phyloP scores from a whole-genome alignment of 2,329 filamentous ascomycete genomes.

The Phoma herbarum region DNA sequence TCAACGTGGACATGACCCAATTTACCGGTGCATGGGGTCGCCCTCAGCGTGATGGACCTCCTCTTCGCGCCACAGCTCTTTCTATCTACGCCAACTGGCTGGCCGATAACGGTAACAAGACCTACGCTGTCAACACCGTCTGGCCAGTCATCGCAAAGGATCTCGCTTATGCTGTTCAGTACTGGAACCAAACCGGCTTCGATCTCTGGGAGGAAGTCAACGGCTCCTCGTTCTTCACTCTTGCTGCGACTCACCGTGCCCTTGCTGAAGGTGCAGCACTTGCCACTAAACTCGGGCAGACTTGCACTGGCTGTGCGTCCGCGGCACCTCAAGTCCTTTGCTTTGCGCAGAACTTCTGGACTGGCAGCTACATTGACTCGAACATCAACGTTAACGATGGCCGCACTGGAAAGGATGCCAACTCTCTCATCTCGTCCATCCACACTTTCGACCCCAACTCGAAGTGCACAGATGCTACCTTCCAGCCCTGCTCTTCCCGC shows the following conservation, averaged over 20 bases:
- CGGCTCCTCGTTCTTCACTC: constrained; percentile 82
- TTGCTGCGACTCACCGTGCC: constrained; percentile 73
- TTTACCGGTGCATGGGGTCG: constrained; percentile 78
- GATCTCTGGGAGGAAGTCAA: constrained; percentile 86
- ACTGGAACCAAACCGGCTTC: constrained; percentile 69
- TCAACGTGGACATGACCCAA: constrained; percentile 68
- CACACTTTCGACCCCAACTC: constrained; percentile 72
- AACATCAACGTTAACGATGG: constrained; percentile 70
- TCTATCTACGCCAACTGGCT: constrained; percentile 78
- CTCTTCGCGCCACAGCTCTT: constrained; percentile 77
- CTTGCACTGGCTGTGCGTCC: constrained; percentile 67
- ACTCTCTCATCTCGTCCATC: constrained; percentile 66
- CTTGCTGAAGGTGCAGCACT: constrained; percentile 70
- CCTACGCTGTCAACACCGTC: constrained; percentile 57
- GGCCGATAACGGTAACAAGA: constrained; percentile 65
- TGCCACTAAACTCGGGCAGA: constrained; percentile 68
- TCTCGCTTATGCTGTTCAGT: constrained; percentile 76
- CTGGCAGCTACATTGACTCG: constrained; percentile 69
- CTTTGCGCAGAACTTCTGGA: constrained; percentile 80
- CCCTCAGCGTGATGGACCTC: constrained; percentile 81
- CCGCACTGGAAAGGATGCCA: constrained; percentile 75
- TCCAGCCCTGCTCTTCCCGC: constrained; percentile 74
- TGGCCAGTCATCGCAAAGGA: constrained; percentile 83
- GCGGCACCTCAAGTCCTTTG: constrained; percentile 76
- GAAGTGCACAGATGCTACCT: constrained; percentile 73